Evolutionary conservation across 441 rosid genomes (phyloP), one percentile per base, ranked within the genome.

Genomic region (Cnidoscolus chayamansa): DNA sequence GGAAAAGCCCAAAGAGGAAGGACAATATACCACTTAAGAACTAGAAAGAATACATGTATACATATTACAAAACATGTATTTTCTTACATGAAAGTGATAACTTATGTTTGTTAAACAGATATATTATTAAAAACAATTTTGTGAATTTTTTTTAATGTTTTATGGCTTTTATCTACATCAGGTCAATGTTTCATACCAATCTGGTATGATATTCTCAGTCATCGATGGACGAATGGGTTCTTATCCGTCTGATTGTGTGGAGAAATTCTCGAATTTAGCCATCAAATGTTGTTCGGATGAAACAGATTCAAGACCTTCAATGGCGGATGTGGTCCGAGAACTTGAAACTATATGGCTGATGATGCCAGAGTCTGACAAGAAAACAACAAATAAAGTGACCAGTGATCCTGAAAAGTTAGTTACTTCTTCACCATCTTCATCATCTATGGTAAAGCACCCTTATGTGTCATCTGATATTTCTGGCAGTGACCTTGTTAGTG

Each of bases 401-500:
- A 71, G 19, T 7, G 71, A 64, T 16, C 62, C 77, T 8, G 70
- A 48, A 49, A 75, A 72, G 64, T 79, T 16, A 10, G 55, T 16
- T 66, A 74, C 80, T 17, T 77, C 80, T 16, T 77, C 90, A 11
- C 72, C 82, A 12, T 81, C 97, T 47, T 84, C 93, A 7, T 84
- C 88, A 10, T 79, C 86, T 0, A 19, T 65, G 59, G 35, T 80
- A 65, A 85, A 75, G 80, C 75, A 84, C 76, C 87, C 87, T 13
- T 86, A 79, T n/a, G 69, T 83, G 13, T 95, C 99, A 17, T 76
- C 84, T 0, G 96, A 92, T 81, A 83, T 92, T 76, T 92, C 99
- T 12, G 96, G 98, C 73, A 91, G 98, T 66, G 86, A 95, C 72
- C 98, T 95, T 48, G 86, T 92, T 58, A 92, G 99, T 68, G 99